These are phyloP conservation scores for Grosmannia serpens DNA, from an alignment of 2,329 filamentous ascomycete species.

Conservation along the genomic window DNA sequence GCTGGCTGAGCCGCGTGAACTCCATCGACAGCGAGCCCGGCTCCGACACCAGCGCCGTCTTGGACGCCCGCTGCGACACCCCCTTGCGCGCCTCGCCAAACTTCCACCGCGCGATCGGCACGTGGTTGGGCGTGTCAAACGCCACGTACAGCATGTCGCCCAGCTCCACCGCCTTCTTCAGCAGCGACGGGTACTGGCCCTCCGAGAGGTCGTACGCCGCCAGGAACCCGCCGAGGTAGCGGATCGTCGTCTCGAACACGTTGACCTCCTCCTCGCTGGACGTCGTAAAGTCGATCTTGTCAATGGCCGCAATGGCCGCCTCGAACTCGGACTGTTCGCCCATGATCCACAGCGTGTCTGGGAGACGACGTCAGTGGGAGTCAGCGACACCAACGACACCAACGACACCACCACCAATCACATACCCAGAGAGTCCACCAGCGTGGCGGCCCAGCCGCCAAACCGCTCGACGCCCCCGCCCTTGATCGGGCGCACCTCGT, in stretches of 20 bases:
- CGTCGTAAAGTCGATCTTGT: slow-evolving; percentile 35
- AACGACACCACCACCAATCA: background rate
- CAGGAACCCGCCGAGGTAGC: slow-evolving; percentile 20
- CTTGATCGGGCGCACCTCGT: slow-evolving; percentile 29
- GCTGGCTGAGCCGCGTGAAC: slow-evolving; percentile 62
- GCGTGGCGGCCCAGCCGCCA: slow-evolving; percentile 37
- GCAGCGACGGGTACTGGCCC: slow-evolving; percentile 18
- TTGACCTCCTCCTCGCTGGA: slow-evolving; percentile 26
- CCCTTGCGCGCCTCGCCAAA: slow-evolving; percentile 21
- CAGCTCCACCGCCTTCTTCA: slow-evolving; percentile 39
- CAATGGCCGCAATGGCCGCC: slow-evolving; percentile 32
- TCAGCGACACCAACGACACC: no score
- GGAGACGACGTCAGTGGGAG: no score
- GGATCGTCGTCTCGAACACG: slow-evolving; percentile 21
- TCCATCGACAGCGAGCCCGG: slow-evolving; percentile 59
- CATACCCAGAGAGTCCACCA: slow-evolving; percentile 39
- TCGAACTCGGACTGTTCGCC: slow-evolving; percentile 39
- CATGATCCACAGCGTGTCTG: slow-evolving; percentile 45
- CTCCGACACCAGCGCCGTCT: slow-evolving; percentile 30
- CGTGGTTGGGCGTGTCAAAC: slow-evolving; percentile 43
- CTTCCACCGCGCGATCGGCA: slow-evolving; percentile 35
- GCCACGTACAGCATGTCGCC: slow-evolving; percentile 40
- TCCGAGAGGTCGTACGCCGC: slow-evolving; percentile 28
- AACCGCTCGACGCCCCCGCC: slow-evolving; percentile 27
- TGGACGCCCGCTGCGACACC: slow-evolving; percentile 21